Evolutionary conservation across 306 rosid genomes (phyloP).

Genomic region (Trifolium subterraneum): DNA sequence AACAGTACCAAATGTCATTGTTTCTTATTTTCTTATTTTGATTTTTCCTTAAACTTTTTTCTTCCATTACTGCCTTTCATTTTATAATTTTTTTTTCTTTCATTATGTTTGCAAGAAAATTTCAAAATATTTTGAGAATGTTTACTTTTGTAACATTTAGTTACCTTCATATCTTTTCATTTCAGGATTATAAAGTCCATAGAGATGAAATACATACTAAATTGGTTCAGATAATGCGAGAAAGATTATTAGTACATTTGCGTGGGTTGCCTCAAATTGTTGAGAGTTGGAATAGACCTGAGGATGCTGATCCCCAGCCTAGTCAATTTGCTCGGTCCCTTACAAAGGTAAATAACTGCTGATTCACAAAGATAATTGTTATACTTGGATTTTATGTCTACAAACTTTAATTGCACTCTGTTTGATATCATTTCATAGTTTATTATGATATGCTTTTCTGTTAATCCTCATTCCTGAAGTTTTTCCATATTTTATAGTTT

Average conservation of each 20-base stretch:
- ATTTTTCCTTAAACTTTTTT: conserved; percentile 5
- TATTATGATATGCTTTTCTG: background rate
- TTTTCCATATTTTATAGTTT: background rate
- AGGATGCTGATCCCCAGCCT: conserved; percentile 87
- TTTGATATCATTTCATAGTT: background rate
- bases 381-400: conserved; percentile 13
- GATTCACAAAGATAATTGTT: conserved; percentile 23
- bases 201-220: conserved; percentile 97
- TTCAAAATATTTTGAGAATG: conserved; percentile 31
- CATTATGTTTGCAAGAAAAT: conserved; percentile 25
- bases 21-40: conserved; percentile 7
- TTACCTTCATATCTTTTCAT: conserved; percentile 28
- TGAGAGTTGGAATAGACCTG: conserved; percentile 97
- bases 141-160: conserved; percentile 33
- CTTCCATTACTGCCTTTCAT: background rate
- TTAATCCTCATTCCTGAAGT: background rate
- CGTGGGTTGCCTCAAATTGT: conserved; percentile 95
- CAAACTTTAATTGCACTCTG: background rate
- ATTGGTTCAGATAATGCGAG: conserved; percentile 99
- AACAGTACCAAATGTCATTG: background rate
- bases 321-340: conserved; percentile 98
- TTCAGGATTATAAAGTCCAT: conserved; percentile 94
- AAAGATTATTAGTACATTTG: conserved; percentile 86
- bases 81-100: too few species aligned
- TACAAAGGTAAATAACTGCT: conserved; percentile 68